Percentiles rank a stretch among this genome's conserved stretches.
These are phyloP conservation scores for Colletotrichum limetticola DNA, from an alignment of 2,329 filamentous ascomycete genomes.

Conservation along the genomic window DNA sequence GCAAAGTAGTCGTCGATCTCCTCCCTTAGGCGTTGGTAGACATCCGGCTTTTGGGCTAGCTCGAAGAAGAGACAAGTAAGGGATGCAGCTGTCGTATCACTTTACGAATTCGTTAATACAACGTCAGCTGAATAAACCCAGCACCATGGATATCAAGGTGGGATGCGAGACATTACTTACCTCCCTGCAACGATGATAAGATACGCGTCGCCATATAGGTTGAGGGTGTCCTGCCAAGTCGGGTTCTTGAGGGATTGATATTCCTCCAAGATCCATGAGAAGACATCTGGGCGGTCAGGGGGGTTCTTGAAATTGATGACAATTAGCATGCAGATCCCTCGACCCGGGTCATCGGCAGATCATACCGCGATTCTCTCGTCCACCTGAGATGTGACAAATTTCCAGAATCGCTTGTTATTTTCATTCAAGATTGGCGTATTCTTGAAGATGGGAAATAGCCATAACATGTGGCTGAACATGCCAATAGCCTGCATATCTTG, in stretches of 20 bases:
- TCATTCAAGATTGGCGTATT: constrained; percentile 37
- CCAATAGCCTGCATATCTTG: constrained; percentile 39
- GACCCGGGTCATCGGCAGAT: neutral
- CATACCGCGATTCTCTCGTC: constrained; percentile 33
- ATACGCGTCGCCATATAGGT: constrained; percentile 43
- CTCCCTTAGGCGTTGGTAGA: constrained; percentile 8
- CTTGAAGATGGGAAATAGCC: constrained; percentile 38
- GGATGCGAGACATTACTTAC: constrained; percentile 29
- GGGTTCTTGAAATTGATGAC: constrained; percentile 13
- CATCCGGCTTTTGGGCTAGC: constrained; percentile 23
- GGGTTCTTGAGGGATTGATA: constrained; percentile 36
- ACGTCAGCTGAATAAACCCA: neutral
- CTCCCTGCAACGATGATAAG: constrained; percentile 46
- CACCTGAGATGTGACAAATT: constrained; percentile 35
- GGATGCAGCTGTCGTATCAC: constrained; percentile 36
- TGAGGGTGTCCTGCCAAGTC: constrained; percentile 38
- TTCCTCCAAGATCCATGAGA: constrained; percentile 45
- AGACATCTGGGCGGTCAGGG: constrained; percentile 43
- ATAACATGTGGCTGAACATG: constrained; percentile 39
- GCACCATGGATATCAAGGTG: neutral
- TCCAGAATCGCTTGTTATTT: constrained; percentile 36
- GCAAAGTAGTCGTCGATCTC: constrained; percentile 37
- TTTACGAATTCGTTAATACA: neutral
- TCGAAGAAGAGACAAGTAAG: constrained; percentile 35
- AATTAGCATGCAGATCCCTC: neutral